phyloP scores from a whole-genome alignment of 768 basidiomycete species.

The Suillus americanus region DNA sequence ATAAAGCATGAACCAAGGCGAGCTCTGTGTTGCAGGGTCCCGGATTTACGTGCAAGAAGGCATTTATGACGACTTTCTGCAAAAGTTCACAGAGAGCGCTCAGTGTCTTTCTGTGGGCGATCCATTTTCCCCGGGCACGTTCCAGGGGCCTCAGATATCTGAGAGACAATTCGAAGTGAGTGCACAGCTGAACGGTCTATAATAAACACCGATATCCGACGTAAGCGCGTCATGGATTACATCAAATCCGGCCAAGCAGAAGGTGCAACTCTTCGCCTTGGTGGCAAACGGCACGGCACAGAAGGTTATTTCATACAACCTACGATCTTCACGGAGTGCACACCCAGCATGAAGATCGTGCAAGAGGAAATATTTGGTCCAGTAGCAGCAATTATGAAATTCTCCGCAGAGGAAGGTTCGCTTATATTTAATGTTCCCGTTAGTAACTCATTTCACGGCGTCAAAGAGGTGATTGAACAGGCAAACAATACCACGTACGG shows the following conservation, averaged over 20 bases:
- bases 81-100: constrained; percentile 54
- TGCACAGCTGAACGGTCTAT: constrained; percentile 10
- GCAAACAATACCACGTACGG: constrained; percentile 91
- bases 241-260: constrained; percentile 71
- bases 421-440: neutral
- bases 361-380: constrained; percentile 81
- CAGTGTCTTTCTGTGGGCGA: constrained; percentile 65
- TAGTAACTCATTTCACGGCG: neutral
- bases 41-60: constrained; percentile 78
- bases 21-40: constrained; percentile 78
- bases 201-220: constrained; percentile 78
- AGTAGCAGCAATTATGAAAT: constrained; percentile 73
- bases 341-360: constrained; percentile 72
- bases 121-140: constrained; percentile 57
- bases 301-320: constrained; percentile 74
- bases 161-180: constrained; percentile 70
- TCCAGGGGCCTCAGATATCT: constrained; percentile 81
- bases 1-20: constrained; percentile 69
- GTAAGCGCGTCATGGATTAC: constrained; percentile 80
- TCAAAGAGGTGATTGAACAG: constrained; percentile 53
- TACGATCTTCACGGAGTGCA: constrained; percentile 71
- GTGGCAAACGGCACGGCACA: constrained; percentile 58
- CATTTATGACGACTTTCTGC: constrained; percentile 78
- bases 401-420: constrained; percentile 54
- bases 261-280: constrained; percentile 68